These are phyloP conservation scores for Polygonum maritimum DNA, from an alignment of 148 eudicot species.

Conservation along the genomic window DNA sequence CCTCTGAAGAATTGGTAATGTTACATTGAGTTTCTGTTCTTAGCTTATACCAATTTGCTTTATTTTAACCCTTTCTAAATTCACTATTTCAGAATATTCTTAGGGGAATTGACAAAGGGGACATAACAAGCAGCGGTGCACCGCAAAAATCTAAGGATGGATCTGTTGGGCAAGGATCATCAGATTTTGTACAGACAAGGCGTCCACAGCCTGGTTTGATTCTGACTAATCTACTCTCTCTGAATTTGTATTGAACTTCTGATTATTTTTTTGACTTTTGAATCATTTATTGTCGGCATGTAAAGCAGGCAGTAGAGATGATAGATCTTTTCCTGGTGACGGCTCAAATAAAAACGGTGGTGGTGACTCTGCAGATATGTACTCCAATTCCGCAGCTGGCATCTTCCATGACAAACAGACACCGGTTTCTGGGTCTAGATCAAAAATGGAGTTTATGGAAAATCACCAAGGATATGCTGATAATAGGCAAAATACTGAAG, in stretches of 20 bases:
- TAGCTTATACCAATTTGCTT: not conserved
- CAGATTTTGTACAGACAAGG: constrained; percentile 51
- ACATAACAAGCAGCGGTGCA: constrained; percentile 74
- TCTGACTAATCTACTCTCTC: not conserved
- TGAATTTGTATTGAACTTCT: not conserved
- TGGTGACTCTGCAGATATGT: constrained; percentile 29
- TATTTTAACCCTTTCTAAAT: constrained; percentile 10
- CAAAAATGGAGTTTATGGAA: constrained; percentile 22
- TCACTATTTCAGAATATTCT: constrained; percentile 47
- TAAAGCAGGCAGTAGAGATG: constrained; percentile 63
- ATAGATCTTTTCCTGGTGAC: constrained; percentile 37
- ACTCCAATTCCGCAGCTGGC: constrained; percentile 19
- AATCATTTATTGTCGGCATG: constrained; percentile 5
- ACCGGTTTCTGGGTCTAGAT: constrained; percentile 24
- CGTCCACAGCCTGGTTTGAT: constrained; percentile 53
- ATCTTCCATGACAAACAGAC: constrained; percentile 31
- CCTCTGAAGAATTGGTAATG: constrained; percentile 70
- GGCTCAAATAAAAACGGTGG: constrained; percentile 33
- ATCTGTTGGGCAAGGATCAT: constrained; percentile 47
- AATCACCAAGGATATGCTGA: constrained; percentile 27
- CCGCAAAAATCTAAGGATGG: constrained; percentile 78
- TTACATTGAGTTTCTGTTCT: not conserved
- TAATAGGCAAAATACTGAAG: constrained; percentile 29
- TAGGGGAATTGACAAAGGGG: constrained; percentile 89
- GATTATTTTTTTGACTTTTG: not conserved